Percentiles rank a stretch among this genome's conserved stretches.
These are phyloP conservation scores for Cyberlindnera subsufficiens DNA, from an alignment of 805 yeast species.

Conservation along the genomic window DNA sequence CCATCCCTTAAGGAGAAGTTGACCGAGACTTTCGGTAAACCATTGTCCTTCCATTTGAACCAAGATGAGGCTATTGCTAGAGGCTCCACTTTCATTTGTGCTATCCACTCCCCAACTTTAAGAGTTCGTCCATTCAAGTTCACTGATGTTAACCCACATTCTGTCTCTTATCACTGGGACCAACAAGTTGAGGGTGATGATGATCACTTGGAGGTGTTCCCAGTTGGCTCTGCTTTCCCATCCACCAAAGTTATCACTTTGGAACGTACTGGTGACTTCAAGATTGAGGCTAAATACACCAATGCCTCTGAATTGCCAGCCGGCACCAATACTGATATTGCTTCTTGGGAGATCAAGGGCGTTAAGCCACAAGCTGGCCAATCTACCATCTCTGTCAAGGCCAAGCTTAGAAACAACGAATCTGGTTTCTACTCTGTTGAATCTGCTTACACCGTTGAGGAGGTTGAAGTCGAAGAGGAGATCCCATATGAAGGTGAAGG, in stretches of 20 bases:
- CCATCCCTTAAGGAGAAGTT: conserved; percentile 85
- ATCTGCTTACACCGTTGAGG: conserved; percentile 92
- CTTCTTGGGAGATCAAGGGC: conserved; percentile 84
- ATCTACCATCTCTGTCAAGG: conserved; percentile 73
- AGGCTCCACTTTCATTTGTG: conserved; percentile 99
- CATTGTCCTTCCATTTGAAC: conserved; percentile 88
- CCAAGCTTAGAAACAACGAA: conserved; percentile 95
- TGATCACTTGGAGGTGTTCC: conserved; percentile 93
- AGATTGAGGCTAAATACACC: conserved; percentile 81
- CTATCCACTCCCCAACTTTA: conserved; percentile 97
- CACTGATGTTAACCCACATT: conserved; percentile 87
- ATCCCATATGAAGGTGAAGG: conserved; percentile 60
- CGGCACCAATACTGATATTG: conserved; percentile 59
- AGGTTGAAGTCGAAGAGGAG: conserved; percentile 82
- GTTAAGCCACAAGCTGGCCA: conserved; percentile 77
- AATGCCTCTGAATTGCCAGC: conserved; percentile 65
- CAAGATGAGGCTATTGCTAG: conserved; percentile 99
- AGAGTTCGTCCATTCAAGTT: conserved; percentile 98
- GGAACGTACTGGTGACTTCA: conserved; percentile 86
- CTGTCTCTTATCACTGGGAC: conserved; percentile 95
- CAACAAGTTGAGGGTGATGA: conserved; percentile 86
- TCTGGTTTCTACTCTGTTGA: conserved; percentile 92
- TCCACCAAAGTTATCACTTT: conserved; percentile 92
- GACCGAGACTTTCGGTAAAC: conserved; percentile 75
- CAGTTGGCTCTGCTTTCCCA: conserved; percentile 88